Evolutionary conservation across 306 rosid genomes (phyloP).

Genomic region (Urtica urens): DNA sequence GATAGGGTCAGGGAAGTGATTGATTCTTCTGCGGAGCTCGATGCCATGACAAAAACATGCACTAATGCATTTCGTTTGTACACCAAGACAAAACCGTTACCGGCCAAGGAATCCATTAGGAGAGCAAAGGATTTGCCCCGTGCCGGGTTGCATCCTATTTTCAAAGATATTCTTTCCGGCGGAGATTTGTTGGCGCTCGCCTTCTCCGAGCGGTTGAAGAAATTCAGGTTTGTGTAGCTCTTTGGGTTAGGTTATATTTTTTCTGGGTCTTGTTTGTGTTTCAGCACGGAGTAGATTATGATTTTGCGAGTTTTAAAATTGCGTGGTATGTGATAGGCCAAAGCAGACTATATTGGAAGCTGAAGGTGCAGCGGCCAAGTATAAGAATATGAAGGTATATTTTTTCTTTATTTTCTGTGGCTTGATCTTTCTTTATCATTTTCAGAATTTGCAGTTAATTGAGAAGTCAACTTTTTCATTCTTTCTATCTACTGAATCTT

Average conservation of each 20-base stretch:
- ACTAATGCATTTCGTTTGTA: conserved; percentile 72
- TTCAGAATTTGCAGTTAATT: background rate
- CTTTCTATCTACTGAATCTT: background rate
- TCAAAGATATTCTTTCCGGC: conserved; percentile 54
- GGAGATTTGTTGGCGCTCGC: conserved; percentile 93
- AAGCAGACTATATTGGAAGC: conserved; percentile 91
- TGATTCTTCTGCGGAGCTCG: conserved; percentile 65
- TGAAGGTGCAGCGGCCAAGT: conserved; percentile 80
- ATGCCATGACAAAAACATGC: conserved; percentile 44
- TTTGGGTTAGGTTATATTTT: background rate
- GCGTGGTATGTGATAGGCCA: conserved; percentile 44
- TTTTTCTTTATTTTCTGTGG: background rate
- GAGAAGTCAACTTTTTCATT: background rate
- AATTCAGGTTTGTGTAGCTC: conserved; percentile 46
- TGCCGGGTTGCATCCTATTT: conserved; percentile 84
- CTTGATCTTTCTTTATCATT: background rate
- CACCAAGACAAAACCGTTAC: conserved; percentile 70
- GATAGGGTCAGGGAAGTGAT: conserved; percentile 77
- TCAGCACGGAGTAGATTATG: conserved; percentile 8
- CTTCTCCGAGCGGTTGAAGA: conserved; percentile 88
- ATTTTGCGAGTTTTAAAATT: conserved; percentile 8
- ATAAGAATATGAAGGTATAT: conserved; percentile 47
- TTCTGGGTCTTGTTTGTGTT: conserved; percentile 5
- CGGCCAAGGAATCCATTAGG: conserved; percentile 78
- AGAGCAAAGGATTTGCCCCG: conserved; percentile 68